phyloP scores from a whole-genome alignment of 805 yeast genomes.

The Kuraishia molischiana region DNA sequence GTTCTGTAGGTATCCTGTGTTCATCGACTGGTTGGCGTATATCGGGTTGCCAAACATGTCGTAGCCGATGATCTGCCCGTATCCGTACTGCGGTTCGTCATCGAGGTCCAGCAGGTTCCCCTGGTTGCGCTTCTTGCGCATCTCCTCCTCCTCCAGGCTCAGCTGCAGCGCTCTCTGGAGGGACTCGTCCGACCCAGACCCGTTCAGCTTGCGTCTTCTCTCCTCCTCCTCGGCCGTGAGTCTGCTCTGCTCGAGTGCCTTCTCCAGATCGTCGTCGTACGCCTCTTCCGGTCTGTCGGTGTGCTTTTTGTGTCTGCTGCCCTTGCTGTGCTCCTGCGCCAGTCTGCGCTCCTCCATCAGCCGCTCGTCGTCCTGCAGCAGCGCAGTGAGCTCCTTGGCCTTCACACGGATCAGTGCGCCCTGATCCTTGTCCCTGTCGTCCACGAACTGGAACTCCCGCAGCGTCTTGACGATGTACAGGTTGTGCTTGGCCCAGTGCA shows the following conservation, averaged over 20 bases:
- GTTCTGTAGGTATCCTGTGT: constrained; percentile 43
- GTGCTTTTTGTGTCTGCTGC: constrained; percentile 21
- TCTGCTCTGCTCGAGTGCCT: constrained; percentile 73
- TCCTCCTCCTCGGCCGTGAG: constrained; percentile 81
- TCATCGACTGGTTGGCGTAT: constrained; percentile 38
- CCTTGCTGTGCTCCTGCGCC: constrained; percentile 20
- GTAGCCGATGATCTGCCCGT: constrained; percentile 22
- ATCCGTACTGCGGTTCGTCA: constrained; percentile 28
- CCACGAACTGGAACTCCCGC: constrained; percentile 79
- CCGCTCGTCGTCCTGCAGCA: constrained; percentile 75
- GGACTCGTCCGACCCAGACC: constrained; percentile 46
- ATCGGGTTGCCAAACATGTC: constrained; percentile 66
- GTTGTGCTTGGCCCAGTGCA: constrained; percentile 86
- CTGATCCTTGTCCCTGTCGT: constrained; percentile 72
- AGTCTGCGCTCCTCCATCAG: constrained; percentile 56
- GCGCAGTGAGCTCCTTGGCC: constrained; percentile 79
- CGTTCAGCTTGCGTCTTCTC: constrained; percentile 35
- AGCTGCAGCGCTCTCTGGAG: constrained; percentile 60
- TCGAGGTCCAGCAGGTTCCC: constrained; percentile 46
- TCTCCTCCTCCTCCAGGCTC: constrained; percentile 69
- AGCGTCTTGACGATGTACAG: constrained; percentile 80
- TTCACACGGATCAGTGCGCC: constrained; percentile 84
- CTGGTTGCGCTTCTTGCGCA: constrained; percentile 34
- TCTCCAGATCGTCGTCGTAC: constrained; percentile 67
- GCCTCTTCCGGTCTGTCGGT: constrained; percentile 26